Base-by-base conservation (phyloP, 2,329 filamentous ascomycete species). In the Trichoderma simmonsii region DNA sequence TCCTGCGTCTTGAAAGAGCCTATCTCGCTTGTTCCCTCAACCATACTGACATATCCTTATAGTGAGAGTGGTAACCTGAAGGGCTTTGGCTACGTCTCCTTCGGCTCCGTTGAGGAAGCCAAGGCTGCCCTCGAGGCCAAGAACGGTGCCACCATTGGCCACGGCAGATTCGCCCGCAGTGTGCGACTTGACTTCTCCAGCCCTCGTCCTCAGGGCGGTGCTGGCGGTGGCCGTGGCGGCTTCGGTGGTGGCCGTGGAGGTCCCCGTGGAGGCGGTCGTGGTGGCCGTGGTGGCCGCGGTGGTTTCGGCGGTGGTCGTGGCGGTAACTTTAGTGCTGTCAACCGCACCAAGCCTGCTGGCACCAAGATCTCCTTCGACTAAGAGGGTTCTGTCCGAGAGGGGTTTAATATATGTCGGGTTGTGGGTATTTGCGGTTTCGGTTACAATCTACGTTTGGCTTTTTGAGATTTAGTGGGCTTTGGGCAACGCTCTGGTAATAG, bases 1-100 rank as follows among this genome's bases (percentile, higher is more conserved):
- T 24, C 36, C 21, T 15, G 5, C 9, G 30, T 14, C 39, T 36
- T 15, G 6, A 39, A 11, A 36, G 48, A 48, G 26, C 6, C 28
- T n/a, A 6, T 21, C 15, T 12, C n/a, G 4, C n/a, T 60, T 4
- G n/a, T 18, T 24, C 12, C n/a, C 21, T 26, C 18, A 26, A 15
- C 28, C 26, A 43, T 67, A n/a, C 73, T 75, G 48, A 76, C 67
- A 21, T 26, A 9, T 6, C n/a, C 48, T 51, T 48, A 34, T 72
- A 91, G 90, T 81, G 94, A 97, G 73, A 90, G 90, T 74, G 94
- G 94, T 75, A 89, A 90, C 77, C 91, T 92, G 80, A 97, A 97
- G 91, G 95, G 95, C 72, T 97, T 97, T 82, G 95, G 93, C 70
- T 98, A 98, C 81, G 91, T 97, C 75, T 91, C 91, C 79, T 97